phyloP scores from a whole-genome alignment of 2,329 filamentous ascomycete genomes.

The Elsinoe australis region DNA sequence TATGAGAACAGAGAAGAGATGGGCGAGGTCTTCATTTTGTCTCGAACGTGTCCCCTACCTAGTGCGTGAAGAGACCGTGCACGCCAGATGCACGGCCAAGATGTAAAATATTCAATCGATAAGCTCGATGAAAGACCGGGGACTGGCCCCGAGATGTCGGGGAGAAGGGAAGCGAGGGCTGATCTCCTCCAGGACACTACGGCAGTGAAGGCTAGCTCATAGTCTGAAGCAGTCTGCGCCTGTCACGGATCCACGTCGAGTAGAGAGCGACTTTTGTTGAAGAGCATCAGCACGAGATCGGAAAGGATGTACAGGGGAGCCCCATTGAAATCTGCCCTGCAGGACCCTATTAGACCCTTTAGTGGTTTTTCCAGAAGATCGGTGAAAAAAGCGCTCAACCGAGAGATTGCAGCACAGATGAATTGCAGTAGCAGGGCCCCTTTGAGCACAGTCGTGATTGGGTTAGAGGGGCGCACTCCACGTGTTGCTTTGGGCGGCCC shows the following conservation, averaged over 20 bases:
- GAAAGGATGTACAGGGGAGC: background rate
- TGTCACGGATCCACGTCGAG: too few species aligned
- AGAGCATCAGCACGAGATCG: background rate
- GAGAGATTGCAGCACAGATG: background rate
- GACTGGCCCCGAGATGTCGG: too few species aligned
- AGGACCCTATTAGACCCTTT: background rate
- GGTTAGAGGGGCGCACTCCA: too few species aligned
- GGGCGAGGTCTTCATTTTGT: background rate
- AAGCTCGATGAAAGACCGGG: background rate
- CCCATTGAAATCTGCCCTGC: background rate
- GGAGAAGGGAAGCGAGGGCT: too few species aligned
- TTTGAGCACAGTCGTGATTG: too few species aligned
- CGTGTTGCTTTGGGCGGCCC: too few species aligned
- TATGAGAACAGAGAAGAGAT: constrained; percentile 9
- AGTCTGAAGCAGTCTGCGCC: too few species aligned
- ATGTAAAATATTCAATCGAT: background rate
- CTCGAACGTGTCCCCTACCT: background rate
- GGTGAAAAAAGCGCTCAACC: background rate
- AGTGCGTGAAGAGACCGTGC: background rate
- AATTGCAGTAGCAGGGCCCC: background rate
- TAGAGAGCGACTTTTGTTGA: background rate
- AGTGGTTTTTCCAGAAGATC: background rate
- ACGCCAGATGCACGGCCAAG: background rate
- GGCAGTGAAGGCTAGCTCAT: too few species aligned
- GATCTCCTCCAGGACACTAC: too few species aligned